Base-by-base conservation (phyloP, 345 rosid genomes). In the Eucalyptus tenuipes region DNA sequence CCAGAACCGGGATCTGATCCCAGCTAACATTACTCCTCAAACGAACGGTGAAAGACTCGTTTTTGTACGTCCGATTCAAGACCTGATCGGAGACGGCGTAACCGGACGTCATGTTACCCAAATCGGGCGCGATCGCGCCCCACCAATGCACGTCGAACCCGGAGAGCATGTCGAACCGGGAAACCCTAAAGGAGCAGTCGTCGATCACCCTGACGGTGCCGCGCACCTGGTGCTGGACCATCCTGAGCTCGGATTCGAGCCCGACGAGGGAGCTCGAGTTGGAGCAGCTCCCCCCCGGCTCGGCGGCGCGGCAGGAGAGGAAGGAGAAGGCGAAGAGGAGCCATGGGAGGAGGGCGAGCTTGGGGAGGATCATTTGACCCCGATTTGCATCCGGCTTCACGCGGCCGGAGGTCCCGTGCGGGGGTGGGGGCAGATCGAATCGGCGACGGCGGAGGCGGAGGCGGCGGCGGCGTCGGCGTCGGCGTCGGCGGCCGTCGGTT, bases 161-260 rank as follows among this genome's bases (percentile, higher is more conserved):
- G 49, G 96, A 86, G 12, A 97, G 91, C 98, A 98, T 96, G 88
- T 98, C 97, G 88, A 98, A 98, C 88, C 93, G 90, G 85, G 97
- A 93, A 90, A 98, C 94, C 92, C 89, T 88, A 90, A 98, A 98
- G 6, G 99, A 94, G 91, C 99, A 98, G 88, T 94, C 97, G 88
- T 98, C 98, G 89, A 97, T 52, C 25, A 97, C 89, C 88, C 94
- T 93, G 88, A 98, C 50, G 40, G 88, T 85, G 50, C 99, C 99
- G 40, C 99, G 95, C 50, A 96, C 91, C 91, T 98, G 99, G 92
- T 97, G 98, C 59, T 94, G 99, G 33, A 94, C 92, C 99, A 98
- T 97, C 86, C 85, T 90, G 94, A 98, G 94, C 81, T 95, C 94
- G 84, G 95, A 94, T 88, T 92, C 91, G 89, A 91, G 93, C 47